These are phyloP conservation scores for Lachnellula cervina DNA, from an alignment of 2,329 filamentous ascomycete species.

Conservation along the genomic window DNA sequence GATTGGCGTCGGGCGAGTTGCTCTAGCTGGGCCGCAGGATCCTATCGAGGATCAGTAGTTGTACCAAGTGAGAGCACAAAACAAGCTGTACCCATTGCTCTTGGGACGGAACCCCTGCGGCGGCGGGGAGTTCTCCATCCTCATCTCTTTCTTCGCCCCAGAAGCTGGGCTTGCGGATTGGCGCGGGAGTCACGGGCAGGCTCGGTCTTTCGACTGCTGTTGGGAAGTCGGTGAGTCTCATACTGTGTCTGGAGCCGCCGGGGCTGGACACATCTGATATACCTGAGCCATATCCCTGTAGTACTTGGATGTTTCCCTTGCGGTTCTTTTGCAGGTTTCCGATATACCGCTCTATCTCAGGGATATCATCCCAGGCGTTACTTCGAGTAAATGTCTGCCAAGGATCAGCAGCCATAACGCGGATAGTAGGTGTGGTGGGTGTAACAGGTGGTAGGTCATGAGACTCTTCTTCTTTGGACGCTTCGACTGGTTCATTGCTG, in stretches of 20 bases:
- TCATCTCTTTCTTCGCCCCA: conserved; percentile 53
- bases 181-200: conserved; percentile 84
- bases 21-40: conserved; percentile 65
- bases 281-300: conserved; percentile 31
- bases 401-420: conserved; percentile 47
- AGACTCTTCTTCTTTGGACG: conserved; percentile 35
- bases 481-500: conserved; percentile 35
- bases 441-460: conserved; percentile 35
- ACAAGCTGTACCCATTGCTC: conserved; percentile 85
- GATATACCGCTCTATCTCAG: conserved; percentile 84
- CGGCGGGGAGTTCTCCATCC: conserved; percentile 60
- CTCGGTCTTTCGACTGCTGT: conserved; percentile 77
- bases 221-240: conserved; percentile 83
- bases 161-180: conserved; percentile 63
- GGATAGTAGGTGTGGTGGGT: conserved; percentile 45
- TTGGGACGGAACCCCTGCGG: conserved; percentile 81
- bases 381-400: conserved; percentile 70
- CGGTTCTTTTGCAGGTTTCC: conserved; percentile 65
- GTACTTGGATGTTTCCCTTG: conserved; percentile 36
- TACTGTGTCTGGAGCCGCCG: conserved; percentile 39
- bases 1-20: conserved; percentile 64
- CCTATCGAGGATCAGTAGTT: conserved; percentile 43
- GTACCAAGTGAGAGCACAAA: conserved; percentile 39
- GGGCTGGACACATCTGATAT: conserved; percentile 27
- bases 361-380: conserved; percentile 92